Base-by-base conservation (phyloP, 768 basidiomycete genomes). In the Mycena venus region DNA sequence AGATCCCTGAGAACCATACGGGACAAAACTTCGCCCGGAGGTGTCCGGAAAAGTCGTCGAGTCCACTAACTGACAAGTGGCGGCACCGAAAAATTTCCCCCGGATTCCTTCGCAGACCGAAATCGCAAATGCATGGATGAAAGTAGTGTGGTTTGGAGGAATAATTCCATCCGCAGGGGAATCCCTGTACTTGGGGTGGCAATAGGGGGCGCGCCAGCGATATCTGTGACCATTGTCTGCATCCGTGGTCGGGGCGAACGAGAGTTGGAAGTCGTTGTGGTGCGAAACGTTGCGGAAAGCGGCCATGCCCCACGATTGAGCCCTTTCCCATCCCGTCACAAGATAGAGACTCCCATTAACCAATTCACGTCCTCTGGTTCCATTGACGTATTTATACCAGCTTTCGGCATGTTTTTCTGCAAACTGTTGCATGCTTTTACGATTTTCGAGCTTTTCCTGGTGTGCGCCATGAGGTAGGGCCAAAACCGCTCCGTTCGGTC, bases 251-350 rank as follows among this genome's bases (percentile, higher is more conserved):
- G 65, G 72, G 3, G 15, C 31, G 49, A 73, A 73, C 25, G 14
- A 31, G 27, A 73, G 58, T 23, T 53, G 38, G 38, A 66, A 64
- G 2, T 73, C 42, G 17, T 32, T 31, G 1, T 44, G 23, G 3
- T 19, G 34, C n/a, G 21, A 38, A 25, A 68, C 60, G 32, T 68
- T 17, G 34, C 63, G 49, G 32, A 62, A 73, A 4, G 66, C 32
- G 14, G 75, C 78, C 32, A 68, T 75, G 14, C 70, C 77, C 73
- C 78, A 76, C 10, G 70, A 60, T 14, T 21, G 10, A 1, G 75
- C 40, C 34, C 78, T 78, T 44, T 78, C 77, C 12, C 75, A 75
- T 3, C 77, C 78, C 14, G 77, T 76, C 27, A 79, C 66, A n/a
- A 79, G 77, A 49, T 76, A 77, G 27, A 79, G 68, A 23, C 63